Percentiles rank a stretch among this genome's conserved stretches.
Conservation (phyloP, 2,329 filamentous ascomycete species). For the Beauveria sp. region DNA sequence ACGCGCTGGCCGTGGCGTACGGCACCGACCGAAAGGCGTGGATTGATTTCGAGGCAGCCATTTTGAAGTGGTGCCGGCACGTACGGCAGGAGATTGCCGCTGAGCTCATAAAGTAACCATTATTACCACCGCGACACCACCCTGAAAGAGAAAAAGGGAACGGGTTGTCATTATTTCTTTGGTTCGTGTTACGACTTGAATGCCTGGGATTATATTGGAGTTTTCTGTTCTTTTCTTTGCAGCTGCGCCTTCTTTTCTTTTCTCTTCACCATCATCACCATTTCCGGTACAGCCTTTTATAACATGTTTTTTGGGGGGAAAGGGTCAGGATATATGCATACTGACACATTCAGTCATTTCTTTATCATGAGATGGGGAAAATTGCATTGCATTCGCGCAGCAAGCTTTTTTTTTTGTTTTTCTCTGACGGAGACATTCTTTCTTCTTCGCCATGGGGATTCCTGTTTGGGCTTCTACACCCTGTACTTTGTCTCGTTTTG, state of each 20-base stretch:
- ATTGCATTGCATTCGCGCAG: not conserved
- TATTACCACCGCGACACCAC: not conserved
- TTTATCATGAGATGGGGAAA: not conserved
- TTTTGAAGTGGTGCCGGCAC: conserved; percentile 74
- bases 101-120: conserved; percentile 40
- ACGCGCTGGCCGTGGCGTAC: conserved; percentile 81
- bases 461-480: not conserved
- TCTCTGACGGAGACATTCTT: not conserved
- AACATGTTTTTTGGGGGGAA: not conserved
- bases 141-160: too few relatives aligned
- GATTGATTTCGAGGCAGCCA: conserved; percentile 73
- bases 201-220: not conserved
- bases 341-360: not conserved
- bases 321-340: not conserved
- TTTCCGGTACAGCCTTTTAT: not conserved
- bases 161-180: not conserved
- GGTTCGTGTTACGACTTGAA: not conserved
- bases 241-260: not conserved
- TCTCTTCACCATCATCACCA: not conserved
- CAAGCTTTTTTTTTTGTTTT: not conserved
- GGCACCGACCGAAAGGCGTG: conserved; percentile 62
- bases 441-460: not conserved
- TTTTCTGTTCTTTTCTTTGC: not conserved
- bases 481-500: not conserved
- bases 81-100: conserved; percentile 76